Conservation (phyloP, 139 green algal genomes). For the Tetradesmus obliquus region DNA sequence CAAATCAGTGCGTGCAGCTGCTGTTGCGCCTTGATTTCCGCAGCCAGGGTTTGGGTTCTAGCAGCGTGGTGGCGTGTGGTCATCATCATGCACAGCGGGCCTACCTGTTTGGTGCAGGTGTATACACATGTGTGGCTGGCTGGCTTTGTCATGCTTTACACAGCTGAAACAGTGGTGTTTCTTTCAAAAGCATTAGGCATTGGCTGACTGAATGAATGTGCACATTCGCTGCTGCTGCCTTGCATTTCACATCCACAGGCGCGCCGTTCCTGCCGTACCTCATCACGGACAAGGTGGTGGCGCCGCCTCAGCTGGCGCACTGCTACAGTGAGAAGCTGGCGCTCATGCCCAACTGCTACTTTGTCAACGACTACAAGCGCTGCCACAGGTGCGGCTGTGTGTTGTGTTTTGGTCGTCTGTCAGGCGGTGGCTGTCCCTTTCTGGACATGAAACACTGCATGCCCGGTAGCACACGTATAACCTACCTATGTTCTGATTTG, state of each 20-base stretch:
- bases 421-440: background rate
- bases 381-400: constrained; percentile 49
- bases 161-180: no score
- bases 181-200: no score
- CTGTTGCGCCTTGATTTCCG: background rate
- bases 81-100: no score
- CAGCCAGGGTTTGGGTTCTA: no score
- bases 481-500: no score
- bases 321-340: constrained; percentile 90
- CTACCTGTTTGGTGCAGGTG: no score
- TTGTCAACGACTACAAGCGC: constrained; percentile 94
- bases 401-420: background rate
- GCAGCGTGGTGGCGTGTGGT: no score
- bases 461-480: background rate
- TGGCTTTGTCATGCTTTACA: no score
- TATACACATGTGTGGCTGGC: no score
- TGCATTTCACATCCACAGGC: constrained; percentile 43
- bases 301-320: constrained; percentile 65
- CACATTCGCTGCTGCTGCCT: background rate
- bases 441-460: constrained; percentile 18
- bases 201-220: background rate
- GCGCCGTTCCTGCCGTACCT: constrained; percentile 88
- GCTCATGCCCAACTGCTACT: constrained; percentile 94
- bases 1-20: background rate
- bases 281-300: constrained; percentile 85